Conservation (phyloP, 805 yeast species). For the Candida quercuum region DNA sequence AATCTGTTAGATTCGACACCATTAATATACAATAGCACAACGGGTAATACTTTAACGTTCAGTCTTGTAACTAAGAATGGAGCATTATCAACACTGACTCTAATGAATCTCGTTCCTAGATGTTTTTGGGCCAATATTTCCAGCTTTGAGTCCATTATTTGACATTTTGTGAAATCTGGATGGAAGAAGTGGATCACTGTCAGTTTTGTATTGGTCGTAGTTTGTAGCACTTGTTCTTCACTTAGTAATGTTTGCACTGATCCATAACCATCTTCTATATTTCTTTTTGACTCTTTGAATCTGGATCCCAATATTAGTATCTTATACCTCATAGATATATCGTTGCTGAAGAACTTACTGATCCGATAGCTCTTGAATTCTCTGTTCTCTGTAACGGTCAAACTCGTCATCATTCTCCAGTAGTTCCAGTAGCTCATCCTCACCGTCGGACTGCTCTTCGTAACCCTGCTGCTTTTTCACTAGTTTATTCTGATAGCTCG, state of each 20-base stretch:
- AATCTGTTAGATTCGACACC: conserved; percentile 57
- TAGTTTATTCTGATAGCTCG: conserved; percentile 39
- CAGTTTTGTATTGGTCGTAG: conserved; percentile 36
- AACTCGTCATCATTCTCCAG: conserved; percentile 46
- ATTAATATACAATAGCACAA: conserved; percentile 52
- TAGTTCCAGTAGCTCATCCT: conserved; percentile 40
- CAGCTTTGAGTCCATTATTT: conserved; percentile 46
- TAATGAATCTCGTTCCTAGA: conserved; percentile 45
- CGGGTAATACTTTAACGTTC: conserved; percentile 64
- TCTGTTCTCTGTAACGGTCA: conserved; percentile 51
- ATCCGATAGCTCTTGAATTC: conserved; percentile 52
- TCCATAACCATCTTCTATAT: conserved; percentile 39
- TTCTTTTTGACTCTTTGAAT: conserved; percentile 29
- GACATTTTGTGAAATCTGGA: conserved; percentile 55
- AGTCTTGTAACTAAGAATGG: conserved; percentile 69
- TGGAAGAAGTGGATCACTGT: conserved; percentile 62
- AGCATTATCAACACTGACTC: conserved; percentile 56
- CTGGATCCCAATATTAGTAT: conserved; percentile 11
- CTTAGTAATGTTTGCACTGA: conserved; percentile 33
- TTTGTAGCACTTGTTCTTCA: conserved; percentile 54
- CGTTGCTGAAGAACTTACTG: too few species aligned
- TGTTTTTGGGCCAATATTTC: conserved; percentile 50
- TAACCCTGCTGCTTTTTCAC: conserved; percentile 16
- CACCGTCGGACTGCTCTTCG: conserved; percentile 25
- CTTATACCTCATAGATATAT: too few species aligned